These are phyloP conservation scores for Neofusicoccum ribis DNA, from an alignment of 2,329 filamentous ascomycete species.

Conservation along the genomic window DNA sequence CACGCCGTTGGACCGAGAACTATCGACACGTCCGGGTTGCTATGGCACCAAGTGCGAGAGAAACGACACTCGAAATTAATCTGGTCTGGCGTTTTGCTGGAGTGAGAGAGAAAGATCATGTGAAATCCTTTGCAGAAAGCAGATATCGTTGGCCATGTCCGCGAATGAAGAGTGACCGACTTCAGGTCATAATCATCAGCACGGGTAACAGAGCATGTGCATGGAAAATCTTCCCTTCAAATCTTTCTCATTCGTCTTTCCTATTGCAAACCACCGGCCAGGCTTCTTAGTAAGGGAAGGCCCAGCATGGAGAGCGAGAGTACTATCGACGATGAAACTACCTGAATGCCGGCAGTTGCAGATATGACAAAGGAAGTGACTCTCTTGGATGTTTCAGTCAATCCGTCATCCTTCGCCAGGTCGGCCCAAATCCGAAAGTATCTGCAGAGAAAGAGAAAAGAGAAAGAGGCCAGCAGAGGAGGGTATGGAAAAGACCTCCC, in stretches of 20 bases:
- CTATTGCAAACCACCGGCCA: neutral
- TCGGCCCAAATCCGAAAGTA: neutral
- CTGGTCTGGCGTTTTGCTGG: too few relatives aligned
- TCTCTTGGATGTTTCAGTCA: neutral
- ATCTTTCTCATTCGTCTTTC: slow-evolving; percentile 11
- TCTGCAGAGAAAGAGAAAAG: slow-evolving; percentile 12
- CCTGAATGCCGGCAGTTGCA: slow-evolving; percentile 6
- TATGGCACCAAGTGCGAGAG: too few relatives aligned
- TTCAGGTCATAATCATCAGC: too few relatives aligned
- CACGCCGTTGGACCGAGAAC: too few relatives aligned
- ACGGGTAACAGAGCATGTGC: too few relatives aligned
- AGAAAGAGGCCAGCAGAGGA: neutral
- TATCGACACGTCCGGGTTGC: too few relatives aligned
- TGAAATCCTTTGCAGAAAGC: too few relatives aligned
- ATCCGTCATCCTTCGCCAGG: neutral
- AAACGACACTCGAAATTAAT: too few relatives aligned
- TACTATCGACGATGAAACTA: slow-evolving; percentile 8
- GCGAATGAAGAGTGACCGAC: too few relatives aligned
- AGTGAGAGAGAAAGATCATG: too few relatives aligned
- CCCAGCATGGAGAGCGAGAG: neutral
- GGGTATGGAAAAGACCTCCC: neutral
- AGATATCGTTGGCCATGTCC: too few relatives aligned
- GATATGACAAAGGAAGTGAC: neutral
- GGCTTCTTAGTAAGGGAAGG: neutral
- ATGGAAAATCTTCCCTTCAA: neutral